phyloP scores from a whole-genome alignment of 2,329 filamentous ascomycete species.

The Clonostachys rhizophaga region DNA sequence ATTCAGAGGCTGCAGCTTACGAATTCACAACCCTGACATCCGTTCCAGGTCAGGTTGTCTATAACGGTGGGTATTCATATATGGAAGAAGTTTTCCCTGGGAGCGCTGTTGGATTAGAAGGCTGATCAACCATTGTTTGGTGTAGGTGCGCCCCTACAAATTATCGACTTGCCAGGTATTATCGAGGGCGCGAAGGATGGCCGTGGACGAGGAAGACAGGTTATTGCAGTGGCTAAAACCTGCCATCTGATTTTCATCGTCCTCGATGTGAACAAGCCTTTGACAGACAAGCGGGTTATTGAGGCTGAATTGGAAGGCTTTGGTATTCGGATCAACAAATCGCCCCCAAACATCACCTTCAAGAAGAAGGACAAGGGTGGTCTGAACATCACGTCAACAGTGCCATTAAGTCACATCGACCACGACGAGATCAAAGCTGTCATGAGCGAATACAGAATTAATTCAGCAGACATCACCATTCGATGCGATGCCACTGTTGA shows the following conservation, averaged over 20 bases:
- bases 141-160: conserved; percentile 84
- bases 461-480: conserved; percentile 94
- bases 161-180: conserved; percentile 97
- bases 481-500: conserved; percentile 97
- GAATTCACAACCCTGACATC: conserved; percentile 98
- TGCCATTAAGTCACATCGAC: conserved; percentile 87
- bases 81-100: background rate
- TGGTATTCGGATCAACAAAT: conserved; percentile 95
- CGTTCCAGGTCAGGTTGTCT: conserved; percentile 90
- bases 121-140: background rate
- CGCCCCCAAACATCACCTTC: conserved; percentile 97
- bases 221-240: conserved; percentile 98
- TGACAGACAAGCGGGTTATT: conserved; percentile 95
- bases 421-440: conserved; percentile 97
- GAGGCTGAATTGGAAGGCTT: conserved; percentile 95
- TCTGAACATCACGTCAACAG: conserved; percentile 91
- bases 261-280: conserved; percentile 94
- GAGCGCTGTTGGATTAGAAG: background rate
- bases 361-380: conserved; percentile 99
- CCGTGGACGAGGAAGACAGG: conserved; percentile 93
- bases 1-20: conserved; percentile 95
- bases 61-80: conserved; percentile 60
- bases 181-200: conserved; percentile 98
- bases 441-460: conserved; percentile 95
- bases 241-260: conserved; percentile 99